Evolutionary conservation across 345 rosid species (phyloP), one percentile per base, ranked within the genome.

Genomic region (Murraya paniculata): DNA sequence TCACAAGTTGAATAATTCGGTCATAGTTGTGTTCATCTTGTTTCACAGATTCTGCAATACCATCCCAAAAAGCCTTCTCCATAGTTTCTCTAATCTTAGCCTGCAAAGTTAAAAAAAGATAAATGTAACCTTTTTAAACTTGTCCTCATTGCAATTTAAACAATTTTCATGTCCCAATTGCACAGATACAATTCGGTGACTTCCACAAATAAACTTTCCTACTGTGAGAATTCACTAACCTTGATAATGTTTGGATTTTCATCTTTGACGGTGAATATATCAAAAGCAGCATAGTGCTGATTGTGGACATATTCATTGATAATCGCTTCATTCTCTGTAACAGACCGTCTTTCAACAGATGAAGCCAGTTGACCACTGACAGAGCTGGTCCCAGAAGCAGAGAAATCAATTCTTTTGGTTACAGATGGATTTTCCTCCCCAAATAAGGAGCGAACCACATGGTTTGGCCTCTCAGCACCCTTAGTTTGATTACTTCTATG

Each of bases 21-120:
- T 87, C 90, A 85, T 89, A 91, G 66, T 89, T 84, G 56, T 95
- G 93, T n/a, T 83, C 81, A 59, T 84, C 91, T 74, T 78, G 83
- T 85, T 85, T 88, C 28, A 94, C 70, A 7, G 99, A 90, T 77
- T 96, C 95, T 82, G 85, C 80, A 36, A 94, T 75, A 70, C 85
- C 81, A 61, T 96, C 98, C 99, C 99, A 96, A 83, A 96, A 96
- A 77, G 95, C 98, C 68, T 81, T 84, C 86, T 92, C 97, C 94
- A 96, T 91, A 35, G 90, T 88, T 81, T 89, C 88, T 84, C 87
- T 90, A 79, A 94, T 82, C 86, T 82, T 89, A 25, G 68, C 90
- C 98, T 96, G 88, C 77, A 80, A 78, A 71, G 66, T 36, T 31
- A 25, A 27, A 39, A 75, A 36, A 71, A 45, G 64, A 67, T 62